Conservation (phyloP, 2,329 filamentous ascomycete genomes). For the Aspergillus pseudotamarii region DNA sequence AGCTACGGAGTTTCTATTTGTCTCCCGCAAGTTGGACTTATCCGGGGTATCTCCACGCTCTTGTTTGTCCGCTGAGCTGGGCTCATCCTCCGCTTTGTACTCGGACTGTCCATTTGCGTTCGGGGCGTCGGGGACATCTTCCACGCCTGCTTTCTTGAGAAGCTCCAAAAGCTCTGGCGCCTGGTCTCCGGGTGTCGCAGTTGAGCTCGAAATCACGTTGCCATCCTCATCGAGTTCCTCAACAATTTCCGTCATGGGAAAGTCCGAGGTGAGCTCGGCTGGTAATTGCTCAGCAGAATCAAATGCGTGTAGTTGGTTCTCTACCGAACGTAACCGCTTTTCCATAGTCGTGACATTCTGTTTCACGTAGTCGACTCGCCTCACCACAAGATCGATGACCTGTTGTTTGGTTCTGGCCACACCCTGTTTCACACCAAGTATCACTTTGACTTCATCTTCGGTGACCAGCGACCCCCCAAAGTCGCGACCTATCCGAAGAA, state of each 20-base stretch:
- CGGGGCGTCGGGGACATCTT: slow-evolving; percentile 45
- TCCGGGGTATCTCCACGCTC: slow-evolving; percentile 1
- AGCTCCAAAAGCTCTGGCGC: slow-evolving; percentile 71
- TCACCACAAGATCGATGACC: slow-evolving; percentile 68
- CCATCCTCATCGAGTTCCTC: slow-evolving; percentile 91
- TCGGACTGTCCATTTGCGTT: slow-evolving; percentile 15
- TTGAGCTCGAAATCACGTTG: slow-evolving; percentile 72
- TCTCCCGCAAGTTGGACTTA: slow-evolving; percentile 4
- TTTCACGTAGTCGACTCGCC: slow-evolving; percentile 85
- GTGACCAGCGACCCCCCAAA: slow-evolving; percentile 48
- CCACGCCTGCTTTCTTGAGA: slow-evolving; percentile 74
- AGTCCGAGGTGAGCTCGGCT: slow-evolving; percentile 62
- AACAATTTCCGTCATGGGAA: slow-evolving; percentile 85
- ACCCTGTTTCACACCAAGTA: slow-evolving; percentile 51
- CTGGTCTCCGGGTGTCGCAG: slow-evolving; percentile 68
- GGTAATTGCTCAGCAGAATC: slow-evolving; percentile 63
- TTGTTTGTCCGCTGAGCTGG: neutral
- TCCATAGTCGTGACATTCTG: slow-evolving; percentile 76
- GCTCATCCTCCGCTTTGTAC: slow-evolving; percentile 17
- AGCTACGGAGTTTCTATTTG: slow-evolving; percentile 5
- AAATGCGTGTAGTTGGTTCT: slow-evolving; percentile 67
- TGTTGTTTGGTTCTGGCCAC: slow-evolving; percentile 60
- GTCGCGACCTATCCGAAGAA: slow-evolving; percentile 52
- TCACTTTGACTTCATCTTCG: slow-evolving; percentile 57
- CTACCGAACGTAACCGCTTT: slow-evolving; percentile 69